Evolutionary conservation across 768 basidiomycete genomes (phyloP).

Genomic region (Lactarius indigo): DNA sequence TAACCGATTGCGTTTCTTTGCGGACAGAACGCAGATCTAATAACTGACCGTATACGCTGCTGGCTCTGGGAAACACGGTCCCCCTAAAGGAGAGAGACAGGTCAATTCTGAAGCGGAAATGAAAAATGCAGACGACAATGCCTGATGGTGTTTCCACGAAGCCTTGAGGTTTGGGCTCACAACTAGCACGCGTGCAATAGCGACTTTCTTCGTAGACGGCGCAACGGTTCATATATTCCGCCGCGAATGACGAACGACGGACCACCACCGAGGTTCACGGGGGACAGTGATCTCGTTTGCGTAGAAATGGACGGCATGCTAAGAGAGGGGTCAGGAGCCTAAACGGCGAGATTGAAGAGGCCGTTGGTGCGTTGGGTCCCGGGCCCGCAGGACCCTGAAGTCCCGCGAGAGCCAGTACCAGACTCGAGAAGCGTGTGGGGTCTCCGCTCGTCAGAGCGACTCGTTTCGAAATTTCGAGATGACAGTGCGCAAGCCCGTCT

Average conservation of each 20-base stretch:
- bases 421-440: neutral
- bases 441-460: neutral
- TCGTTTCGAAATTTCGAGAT: neutral
- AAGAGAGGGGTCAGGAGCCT: neutral
- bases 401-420: neutral
- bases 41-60: neutral
- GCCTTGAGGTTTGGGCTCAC: slow-evolving; percentile 22
- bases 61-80: slow-evolving; percentile 10
- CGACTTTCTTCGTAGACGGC: neutral
- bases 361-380: neutral
- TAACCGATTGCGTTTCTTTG: neutral
- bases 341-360: neutral
- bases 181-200: neutral
- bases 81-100: slow-evolving; percentile 1
- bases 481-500: neutral
- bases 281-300: neutral
- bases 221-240: neutral
- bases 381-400: neutral
- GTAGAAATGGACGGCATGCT: neutral
- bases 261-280: neutral
- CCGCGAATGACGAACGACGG: neutral
- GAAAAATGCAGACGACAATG: slow-evolving; percentile 15
- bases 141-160: slow-evolving; percentile 9
- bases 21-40: neutral
- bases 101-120: slow-evolving; percentile 12